Base-by-base conservation (phyloP, 2,329 filamentous ascomycete species). In the Colletotrichum godetiae region DNA sequence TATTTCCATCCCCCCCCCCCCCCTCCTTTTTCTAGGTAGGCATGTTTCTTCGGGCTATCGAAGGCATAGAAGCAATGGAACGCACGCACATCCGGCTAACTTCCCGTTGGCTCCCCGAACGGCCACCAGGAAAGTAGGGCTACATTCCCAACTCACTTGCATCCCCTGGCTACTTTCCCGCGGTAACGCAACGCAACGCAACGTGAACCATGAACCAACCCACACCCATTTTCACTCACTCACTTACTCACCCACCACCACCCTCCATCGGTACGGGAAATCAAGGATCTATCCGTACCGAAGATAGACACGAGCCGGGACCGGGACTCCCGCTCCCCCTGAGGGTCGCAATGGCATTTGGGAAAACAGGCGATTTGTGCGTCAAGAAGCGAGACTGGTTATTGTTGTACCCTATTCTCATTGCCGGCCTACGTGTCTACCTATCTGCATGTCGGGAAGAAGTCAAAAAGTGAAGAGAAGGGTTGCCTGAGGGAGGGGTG, bases 311-410 rank as follows among this genome's bases (percentile, higher is more conserved):
- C 42, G 42, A 49, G 42, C 5, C 42, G 42, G 42, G 8, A 49
- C 15, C 37, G 37, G 37, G 37, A 42, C 37, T 42, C 31, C 37
- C 24, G 33, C 59, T 24, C 12, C n/a, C 60, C n/a, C 35, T 33
- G 37, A 10, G 65, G 35, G 53, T 65, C 70, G 65, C 60, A n/a
- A 8, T 64, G 70, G 29, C 24, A 60, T 11, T 64, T 60, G 24
- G 22, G 31, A n/a, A 65, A 65, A 65, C 42, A 33, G 70, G 35
- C 33, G 31, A 63, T 22, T 33, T 49, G 33, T 58, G 52, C 68
- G 57, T 68, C 59, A 55, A 46, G 46, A 65, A 59, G 35, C 46
- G 37, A 60, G 22, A 13, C 37, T 19, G 37, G 19, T 49, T 19
- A 46, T 60, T 65, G 60, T 65, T 27, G 58, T 64, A 59, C 49